Percentiles rank a stretch among this genome's conserved stretches.
phyloP scores from a whole-genome alignment of 805 yeast species.

The Saccharomyces jurei region DNA sequence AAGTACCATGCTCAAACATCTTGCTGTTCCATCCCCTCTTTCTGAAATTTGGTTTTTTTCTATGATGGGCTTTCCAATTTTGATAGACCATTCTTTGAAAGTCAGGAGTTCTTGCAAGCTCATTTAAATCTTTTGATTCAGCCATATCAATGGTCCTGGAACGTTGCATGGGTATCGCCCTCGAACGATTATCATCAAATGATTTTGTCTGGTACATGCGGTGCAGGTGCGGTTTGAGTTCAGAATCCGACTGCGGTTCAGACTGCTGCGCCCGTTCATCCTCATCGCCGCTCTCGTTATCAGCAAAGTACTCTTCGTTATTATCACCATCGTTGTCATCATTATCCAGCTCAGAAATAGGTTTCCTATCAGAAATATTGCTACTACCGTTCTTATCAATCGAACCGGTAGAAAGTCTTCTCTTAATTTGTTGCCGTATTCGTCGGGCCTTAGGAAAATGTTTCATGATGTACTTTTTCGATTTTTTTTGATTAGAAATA shows the following conservation, averaged over 20 bases:
- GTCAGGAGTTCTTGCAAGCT: conserved; percentile 37
- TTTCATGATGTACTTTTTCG: conserved; percentile 8
- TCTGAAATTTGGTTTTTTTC: conserved; percentile 17
- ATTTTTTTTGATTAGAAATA: background rate
- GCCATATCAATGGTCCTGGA: conserved; percentile 42
- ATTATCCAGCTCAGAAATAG: background rate
- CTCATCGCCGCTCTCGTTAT: conserved; percentile 23
- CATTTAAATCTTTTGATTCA: conserved; percentile 14
- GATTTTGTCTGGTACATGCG: conserved; percentile 26
- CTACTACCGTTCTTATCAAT: conserved; percentile 5
- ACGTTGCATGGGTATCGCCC: conserved; percentile 33
- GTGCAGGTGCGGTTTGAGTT: background rate
- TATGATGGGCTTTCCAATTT: conserved; percentile 27
- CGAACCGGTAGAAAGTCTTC: conserved; percentile 15
- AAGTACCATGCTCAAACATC: conserved; percentile 19
- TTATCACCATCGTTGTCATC: conserved; percentile 4
- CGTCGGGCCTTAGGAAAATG: conserved; percentile 16
- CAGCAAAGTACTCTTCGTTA: conserved; percentile 21
- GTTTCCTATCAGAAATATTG: background rate
- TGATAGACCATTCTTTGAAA: conserved; percentile 37
- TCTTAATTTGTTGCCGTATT: conserved; percentile 13
- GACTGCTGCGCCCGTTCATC: conserved; percentile 8
- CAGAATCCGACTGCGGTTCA: background rate
- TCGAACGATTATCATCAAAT: conserved; percentile 21
- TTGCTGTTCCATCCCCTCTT: conserved; percentile 6